phyloP scores from a whole-genome alignment of 169 alveolate species.

The Nephromyces sp. region DNA sequence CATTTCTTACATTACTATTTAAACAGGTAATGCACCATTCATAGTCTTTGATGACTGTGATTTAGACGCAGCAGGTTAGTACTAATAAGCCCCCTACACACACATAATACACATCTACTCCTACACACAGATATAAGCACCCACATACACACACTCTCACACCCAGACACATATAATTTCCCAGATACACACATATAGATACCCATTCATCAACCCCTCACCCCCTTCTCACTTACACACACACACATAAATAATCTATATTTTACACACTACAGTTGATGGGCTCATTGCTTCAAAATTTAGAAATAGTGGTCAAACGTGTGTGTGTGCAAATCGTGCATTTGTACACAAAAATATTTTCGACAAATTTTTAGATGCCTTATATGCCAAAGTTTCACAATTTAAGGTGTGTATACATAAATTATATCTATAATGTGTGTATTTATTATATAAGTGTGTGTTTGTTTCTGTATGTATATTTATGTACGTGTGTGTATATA shows the following conservation, averaged over 20 bases:
- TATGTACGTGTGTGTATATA: too few relatives aligned
- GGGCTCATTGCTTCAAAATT: constrained; percentile 30
- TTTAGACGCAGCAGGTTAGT: constrained; percentile 22
- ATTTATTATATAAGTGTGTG: too few relatives aligned
- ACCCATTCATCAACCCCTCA: too few relatives aligned
- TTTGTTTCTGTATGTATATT: too few relatives aligned
- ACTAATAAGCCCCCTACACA: too few relatives aligned
- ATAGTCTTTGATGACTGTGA: constrained; percentile 34
- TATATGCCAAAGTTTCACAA: constrained; percentile 1
- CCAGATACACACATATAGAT: too few relatives aligned
- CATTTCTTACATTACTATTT: not conserved
- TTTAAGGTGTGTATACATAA: constrained; percentile 1
- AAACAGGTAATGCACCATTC: constrained; percentile 32
- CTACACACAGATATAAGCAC: too few relatives aligned
- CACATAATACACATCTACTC: too few relatives aligned
- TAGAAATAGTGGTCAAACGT: constrained; percentile 33
- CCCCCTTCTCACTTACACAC: too few relatives aligned
- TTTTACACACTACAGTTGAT: not conserved
- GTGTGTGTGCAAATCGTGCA: constrained; percentile 34
- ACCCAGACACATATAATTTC: too few relatives aligned
- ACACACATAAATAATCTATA: too few relatives aligned
- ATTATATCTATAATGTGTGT: not conserved
- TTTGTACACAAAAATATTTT: constrained; percentile 28
- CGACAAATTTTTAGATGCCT: not conserved
- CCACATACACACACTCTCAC: too few relatives aligned